Evolutionary conservation across 176 grass and related monocot genomes (phyloP).

Genomic region (Stipa capillata): DNA sequence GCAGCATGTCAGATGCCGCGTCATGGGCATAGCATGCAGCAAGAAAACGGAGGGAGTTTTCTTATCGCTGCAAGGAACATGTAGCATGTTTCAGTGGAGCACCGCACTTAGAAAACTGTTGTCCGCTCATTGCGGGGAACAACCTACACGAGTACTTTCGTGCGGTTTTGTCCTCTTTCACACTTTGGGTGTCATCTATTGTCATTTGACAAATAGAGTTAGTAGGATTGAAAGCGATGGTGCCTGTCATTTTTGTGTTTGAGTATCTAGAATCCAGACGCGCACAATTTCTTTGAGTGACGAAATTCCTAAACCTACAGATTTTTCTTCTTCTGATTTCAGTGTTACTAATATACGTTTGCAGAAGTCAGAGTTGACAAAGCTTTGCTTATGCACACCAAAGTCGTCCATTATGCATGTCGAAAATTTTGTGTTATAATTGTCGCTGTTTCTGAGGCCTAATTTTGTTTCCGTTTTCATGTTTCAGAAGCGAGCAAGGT

Average conservation of each 20-base stretch:
- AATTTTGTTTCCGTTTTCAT: background rate
- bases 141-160: background rate
- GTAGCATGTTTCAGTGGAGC: slow-evolving; percentile 32
- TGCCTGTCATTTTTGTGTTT: background rate
- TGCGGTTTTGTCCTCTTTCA: background rate
- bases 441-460: background rate
- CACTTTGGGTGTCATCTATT: background rate
- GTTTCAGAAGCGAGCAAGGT: slow-evolving; percentile 49
- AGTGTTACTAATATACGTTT: background rate
- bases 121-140: slow-evolving; percentile 40
- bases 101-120: background rate
- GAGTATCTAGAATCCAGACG: background rate
- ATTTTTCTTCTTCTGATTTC: background rate
- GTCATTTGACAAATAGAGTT: background rate
- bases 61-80: slow-evolving; percentile 18
- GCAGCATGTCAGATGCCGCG: background rate
- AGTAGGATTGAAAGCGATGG: background rate
- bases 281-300: background rate
- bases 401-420: background rate
- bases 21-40: background rate
- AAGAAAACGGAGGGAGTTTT: background rate
- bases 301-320: background rate
- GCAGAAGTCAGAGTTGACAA: no score
- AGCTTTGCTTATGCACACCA: background rate
- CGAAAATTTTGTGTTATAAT: background rate